These are phyloP conservation scores for Xerocomus nothofagi DNA, from an alignment of 1,284 basidiomycete species.

Conservation along the genomic window DNA sequence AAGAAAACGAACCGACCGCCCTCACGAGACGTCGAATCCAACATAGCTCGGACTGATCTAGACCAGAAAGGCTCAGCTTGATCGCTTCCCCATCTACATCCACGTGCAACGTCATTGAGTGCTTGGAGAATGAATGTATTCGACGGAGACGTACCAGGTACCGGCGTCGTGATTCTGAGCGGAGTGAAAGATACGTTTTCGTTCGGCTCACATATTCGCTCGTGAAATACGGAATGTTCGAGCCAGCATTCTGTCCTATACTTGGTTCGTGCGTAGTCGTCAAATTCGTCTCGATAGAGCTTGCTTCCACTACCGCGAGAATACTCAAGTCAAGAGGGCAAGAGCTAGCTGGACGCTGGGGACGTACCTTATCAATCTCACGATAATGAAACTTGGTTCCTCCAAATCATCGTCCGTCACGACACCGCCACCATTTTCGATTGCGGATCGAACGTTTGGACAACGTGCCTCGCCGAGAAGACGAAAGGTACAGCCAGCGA, in stretches of 20 bases:
- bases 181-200: constrained; percentile 67
- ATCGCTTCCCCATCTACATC: constrained; percentile 51
- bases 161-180: constrained; percentile 50
- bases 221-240: constrained; percentile 70
- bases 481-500: constrained; percentile 54
- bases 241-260: constrained; percentile 84
- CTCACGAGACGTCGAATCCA: constrained; percentile 62
- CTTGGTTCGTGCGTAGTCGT: constrained; percentile 44
- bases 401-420: constrained; percentile 43
- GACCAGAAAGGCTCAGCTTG: constrained; percentile 64
- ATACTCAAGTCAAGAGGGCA: neutral
- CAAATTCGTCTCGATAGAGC: constrained; percentile 52
- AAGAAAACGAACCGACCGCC: constrained; percentile 51
- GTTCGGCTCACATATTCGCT: constrained; percentile 56
- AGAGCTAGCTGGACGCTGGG: neutral
- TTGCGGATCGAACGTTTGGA: constrained; percentile 52
- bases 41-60: constrained; percentile 62
- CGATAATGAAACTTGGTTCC: constrained; percentile 63
- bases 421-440: constrained; percentile 57
- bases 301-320: constrained; percentile 55
- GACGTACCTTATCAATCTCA: constrained; percentile 65
- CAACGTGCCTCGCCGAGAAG: constrained; percentile 64
- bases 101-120: constrained; percentile 1
- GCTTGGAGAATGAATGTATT: neutral
- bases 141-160: constrained; percentile 43